Evolutionary conservation across 768 basidiomycete species (phyloP), one percentile per base, ranked within the genome.

Genomic region (Psilocybe azurescens): DNA sequence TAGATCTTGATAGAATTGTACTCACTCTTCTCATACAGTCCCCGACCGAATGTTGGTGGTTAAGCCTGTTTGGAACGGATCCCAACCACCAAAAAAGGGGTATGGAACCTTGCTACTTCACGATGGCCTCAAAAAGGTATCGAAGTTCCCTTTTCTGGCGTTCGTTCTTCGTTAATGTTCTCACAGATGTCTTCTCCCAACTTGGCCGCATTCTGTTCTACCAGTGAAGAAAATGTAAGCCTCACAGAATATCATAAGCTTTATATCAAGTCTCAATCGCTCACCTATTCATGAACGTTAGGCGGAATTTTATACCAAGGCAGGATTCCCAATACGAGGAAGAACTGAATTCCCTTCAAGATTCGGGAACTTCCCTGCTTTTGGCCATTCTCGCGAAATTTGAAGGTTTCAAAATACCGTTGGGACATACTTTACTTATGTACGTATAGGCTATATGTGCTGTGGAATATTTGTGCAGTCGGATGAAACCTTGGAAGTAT

Each of bases 211-310:
- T 51, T 58, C 2, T 50, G 57, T 28, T 48, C 57, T 5, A 50
- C 48, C 36, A 58, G n/a, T 50, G 50, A 58, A 24, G 57, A 58
- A 38, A 58, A 48, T n/a, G 57, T 58, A 29, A 50, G 44, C 50
- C 24, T 13, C 10, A 3, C 50, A 13, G 16, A 7, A 36, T 36
- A 36, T 7, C 33, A 7, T 3, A 6, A 38, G 48, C 18, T 24
- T 24, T 24, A 24, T 24, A 24, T 24, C 2, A 2, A 32, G 24
- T 29, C 24, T 14, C 24, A 29, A 11, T 14, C 24, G 24, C 5
- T 30, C 13, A 11, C 3, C 6, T 50, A 50, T 50, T 13, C 11
- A 36, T 36, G 6, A 11, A 51, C 13, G 5, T 28, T 28, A 51
- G 50, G 50, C 50, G 9, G 29, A 8, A 51, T 51, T 51, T 28